These are phyloP conservation scores for Cantharellus cinnabarinus DNA, from an alignment of 768 basidiomycete genomes.

Conservation along the genomic window DNA sequence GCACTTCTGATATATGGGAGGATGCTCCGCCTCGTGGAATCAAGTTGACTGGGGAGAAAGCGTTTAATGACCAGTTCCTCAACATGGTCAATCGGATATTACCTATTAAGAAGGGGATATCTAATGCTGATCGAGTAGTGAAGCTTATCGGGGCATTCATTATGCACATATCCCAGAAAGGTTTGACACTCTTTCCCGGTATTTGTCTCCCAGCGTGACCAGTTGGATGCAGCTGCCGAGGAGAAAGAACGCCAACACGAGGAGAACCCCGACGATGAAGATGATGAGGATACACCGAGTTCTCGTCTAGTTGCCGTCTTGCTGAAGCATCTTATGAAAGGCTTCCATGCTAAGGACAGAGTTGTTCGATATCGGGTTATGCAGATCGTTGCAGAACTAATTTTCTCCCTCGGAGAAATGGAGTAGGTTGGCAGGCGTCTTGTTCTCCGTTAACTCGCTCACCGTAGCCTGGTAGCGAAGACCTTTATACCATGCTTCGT, in stretches of 20 bases:
- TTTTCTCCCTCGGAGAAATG: conserved; percentile 60
- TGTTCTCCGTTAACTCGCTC: neutral
- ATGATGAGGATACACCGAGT: conserved; percentile 39
- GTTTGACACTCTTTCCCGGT: conserved; percentile 18
- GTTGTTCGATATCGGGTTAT: conserved; percentile 61
- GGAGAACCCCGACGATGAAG: conserved; percentile 17
- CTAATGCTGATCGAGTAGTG: conserved; percentile 52
- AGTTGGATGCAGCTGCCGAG: conserved; percentile 1
- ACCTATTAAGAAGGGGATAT: conserved; percentile 59
- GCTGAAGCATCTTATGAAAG: conserved; percentile 51
- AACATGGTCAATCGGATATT: conserved; percentile 39
- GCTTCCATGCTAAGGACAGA: conserved; percentile 77
- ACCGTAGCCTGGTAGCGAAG: conserved; percentile 34
- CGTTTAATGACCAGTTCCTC: conserved; percentile 49
- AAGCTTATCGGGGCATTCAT: conserved; percentile 72
- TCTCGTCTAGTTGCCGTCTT: conserved; percentile 49
- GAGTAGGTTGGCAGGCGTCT: conserved; percentile 36
- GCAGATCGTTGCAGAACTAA: conserved; percentile 58
- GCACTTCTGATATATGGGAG: conserved; percentile 36
- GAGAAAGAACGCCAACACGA: conserved; percentile 20
- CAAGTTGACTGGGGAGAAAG: conserved; percentile 53
- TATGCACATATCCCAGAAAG: conserved; percentile 54
- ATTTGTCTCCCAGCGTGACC: neutral
- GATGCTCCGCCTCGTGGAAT: conserved; percentile 24
- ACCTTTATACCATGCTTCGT: conserved; percentile 44